Evolutionary conservation across 2,329 filamentous ascomycete species (phyloP).

Genomic region (Nectriaceae sp.): DNA sequence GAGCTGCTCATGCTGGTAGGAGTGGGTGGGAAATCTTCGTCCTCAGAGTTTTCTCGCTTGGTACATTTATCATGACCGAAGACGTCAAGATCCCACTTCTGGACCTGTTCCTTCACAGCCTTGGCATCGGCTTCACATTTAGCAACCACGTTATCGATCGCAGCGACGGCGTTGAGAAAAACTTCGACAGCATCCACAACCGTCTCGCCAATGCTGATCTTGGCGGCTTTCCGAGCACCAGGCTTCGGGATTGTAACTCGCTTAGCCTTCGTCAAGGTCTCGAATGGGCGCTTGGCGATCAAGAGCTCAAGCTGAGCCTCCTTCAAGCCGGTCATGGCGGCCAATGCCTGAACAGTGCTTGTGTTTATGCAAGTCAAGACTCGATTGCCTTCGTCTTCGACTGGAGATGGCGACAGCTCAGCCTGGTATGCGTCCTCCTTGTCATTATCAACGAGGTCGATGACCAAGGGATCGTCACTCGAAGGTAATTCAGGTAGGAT

Average conservation of each 20-base stretch:
- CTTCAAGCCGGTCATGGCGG: conserved; percentile 78
- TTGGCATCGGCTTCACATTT: conserved; percentile 74
- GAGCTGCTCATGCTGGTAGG: conserved; percentile 40
- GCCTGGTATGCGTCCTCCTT: conserved; percentile 44
- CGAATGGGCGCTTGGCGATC: conserved; percentile 75
- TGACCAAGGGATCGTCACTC: conserved; percentile 36
- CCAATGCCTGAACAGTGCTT: conserved; percentile 73
- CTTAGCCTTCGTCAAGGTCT: conserved; percentile 63
- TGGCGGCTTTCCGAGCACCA: conserved; percentile 47
- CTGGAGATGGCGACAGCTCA: conserved; percentile 31
- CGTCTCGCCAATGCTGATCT: conserved; percentile 53
- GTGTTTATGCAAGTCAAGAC: conserved; percentile 83
- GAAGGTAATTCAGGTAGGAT: conserved; percentile 26
- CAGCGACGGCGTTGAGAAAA: conserved; percentile 78
- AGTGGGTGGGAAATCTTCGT: conserved; percentile 43
- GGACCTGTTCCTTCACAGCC: conserved; percentile 47
- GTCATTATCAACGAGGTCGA: conserved; percentile 41
- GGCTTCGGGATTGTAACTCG: conserved; percentile 58
- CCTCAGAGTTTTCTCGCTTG: conserved; percentile 25
- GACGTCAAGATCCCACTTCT: conserved; percentile 50
- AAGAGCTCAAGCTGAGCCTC: conserved; percentile 69
- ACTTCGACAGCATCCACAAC: conserved; percentile 58
- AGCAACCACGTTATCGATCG: conserved; percentile 79
- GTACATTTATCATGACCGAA: conserved; percentile 43
- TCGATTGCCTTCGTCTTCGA: conserved; percentile 37